Conservation (phyloP, 1,139 yeast species). For the Lipomyces yarrowii region DNA sequence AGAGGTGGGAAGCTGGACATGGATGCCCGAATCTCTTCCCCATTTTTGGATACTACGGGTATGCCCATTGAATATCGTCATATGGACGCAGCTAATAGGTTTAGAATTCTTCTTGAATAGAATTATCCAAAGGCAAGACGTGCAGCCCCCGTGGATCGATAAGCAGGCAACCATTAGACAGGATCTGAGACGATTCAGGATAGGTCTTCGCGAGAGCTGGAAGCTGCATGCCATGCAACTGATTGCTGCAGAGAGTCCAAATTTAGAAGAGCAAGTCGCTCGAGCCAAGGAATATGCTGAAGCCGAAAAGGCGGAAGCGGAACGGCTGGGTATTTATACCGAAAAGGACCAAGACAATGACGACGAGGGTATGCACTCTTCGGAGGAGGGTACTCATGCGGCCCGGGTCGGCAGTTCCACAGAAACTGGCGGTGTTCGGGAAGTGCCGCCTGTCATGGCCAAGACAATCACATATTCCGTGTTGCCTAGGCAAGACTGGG, state of each 20-base stretch:
- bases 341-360: neutral
- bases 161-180: slow-evolving; percentile 62
- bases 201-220: slow-evolving; percentile 52
- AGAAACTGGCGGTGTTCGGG: slow-evolving; percentile 4
- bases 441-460: neutral
- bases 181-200: slow-evolving; percentile 53
- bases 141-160: slow-evolving; percentile 88
- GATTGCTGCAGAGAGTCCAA: slow-evolving; percentile 38
- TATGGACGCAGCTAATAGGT: neutral
- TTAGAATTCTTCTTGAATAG: slow-evolving; percentile 66
- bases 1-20: slow-evolving; percentile 64
- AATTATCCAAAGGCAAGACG: slow-evolving; percentile 72
- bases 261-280: slow-evolving; percentile 30
- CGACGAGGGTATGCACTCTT: neutral
- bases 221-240: slow-evolving; percentile 44
- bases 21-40: slow-evolving; percentile 47
- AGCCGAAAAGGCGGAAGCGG: slow-evolving; percentile 28
- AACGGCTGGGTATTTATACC: neutral
- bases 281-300: slow-evolving; percentile 12
- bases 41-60: slow-evolving; percentile 56
- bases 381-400: neutral
- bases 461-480: slow-evolving; percentile 10
- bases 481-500: slow-evolving; percentile 46
- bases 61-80: neutral
- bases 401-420: neutral